Percentiles rank a stretch among this genome's conserved stretches.
phyloP scores from a whole-genome alignment of 768 basidiomycete genomes.

The Mycena floridula region DNA sequence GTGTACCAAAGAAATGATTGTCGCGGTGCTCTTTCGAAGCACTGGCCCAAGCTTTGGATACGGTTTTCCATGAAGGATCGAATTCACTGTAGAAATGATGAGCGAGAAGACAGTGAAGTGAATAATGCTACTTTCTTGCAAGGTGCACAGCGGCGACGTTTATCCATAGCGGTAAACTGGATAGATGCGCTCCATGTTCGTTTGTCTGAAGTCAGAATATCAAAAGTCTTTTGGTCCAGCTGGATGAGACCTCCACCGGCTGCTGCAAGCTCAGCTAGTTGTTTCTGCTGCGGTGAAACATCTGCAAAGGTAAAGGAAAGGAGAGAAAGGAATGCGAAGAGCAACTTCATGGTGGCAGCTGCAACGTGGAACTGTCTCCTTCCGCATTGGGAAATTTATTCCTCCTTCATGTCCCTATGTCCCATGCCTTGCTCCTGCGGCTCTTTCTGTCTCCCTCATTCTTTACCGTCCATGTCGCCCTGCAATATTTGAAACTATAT shows the following conservation, averaged over 20 bases:
- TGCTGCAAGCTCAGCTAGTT: constrained; percentile 64
- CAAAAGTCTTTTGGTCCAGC: constrained; percentile 70
- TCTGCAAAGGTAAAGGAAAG: constrained; percentile 25
- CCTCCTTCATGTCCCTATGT: no score
- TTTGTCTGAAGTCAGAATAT: constrained; percentile 66
- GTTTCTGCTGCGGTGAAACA: constrained; percentile 30
- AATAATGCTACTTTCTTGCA: constrained; percentile 67
- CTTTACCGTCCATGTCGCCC: constrained; percentile 91
- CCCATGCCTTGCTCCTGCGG: constrained; percentile 80
- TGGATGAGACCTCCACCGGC: constrained; percentile 75
- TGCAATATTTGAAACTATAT: constrained; percentile 79
- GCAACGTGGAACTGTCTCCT: constrained; percentile 21
- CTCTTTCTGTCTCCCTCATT: constrained; percentile 89
- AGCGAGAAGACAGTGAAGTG: constrained; percentile 1
- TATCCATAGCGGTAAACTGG: constrained; percentile 82
- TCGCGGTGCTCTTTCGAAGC: constrained; percentile 56
- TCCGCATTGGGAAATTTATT: no score
- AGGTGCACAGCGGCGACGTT: constrained; percentile 78
- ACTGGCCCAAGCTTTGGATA: constrained; percentile 78
- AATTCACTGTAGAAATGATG: constrained; percentile 64
- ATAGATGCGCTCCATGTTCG: constrained; percentile 87
- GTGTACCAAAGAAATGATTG: constrained; percentile 85
- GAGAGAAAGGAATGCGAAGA: constrained; percentile 16
- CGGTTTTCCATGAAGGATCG: constrained; percentile 73
- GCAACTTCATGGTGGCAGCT: constrained; percentile 22